Evolutionary conservation across 192 early-diverging fungal species (phyloP), one percentile per base, ranked within the genome.

Genomic region (Gonapodya prolifera): DNA sequence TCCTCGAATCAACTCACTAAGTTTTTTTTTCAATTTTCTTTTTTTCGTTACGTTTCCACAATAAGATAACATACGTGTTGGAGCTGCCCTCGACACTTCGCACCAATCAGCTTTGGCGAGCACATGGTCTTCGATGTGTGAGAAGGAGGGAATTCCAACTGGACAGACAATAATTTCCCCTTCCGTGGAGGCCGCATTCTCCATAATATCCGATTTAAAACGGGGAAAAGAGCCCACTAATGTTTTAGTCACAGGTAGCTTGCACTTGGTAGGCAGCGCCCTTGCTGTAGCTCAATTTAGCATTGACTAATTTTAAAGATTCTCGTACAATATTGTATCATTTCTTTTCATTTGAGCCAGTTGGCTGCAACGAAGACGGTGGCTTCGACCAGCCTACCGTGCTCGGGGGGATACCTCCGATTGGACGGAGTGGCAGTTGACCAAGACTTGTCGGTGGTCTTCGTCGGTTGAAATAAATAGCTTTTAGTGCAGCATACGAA

Each of bases 241-340:
- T 61, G 92, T 96, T 0, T 84, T 99, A 33, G 92, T 92, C 32
- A 97, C 96, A 1, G 98, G 98, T 8, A 97, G 95, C 78, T 81
- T 99, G 79, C 93, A 97, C 79, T 81, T 99, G 77, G 89, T 97
- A 30, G 98, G 98, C 8, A 61, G 45, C 23, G 45, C 45, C 23
- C 45, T 61, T 23, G 23, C 45, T 61, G 45, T 61, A 61, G 45
- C 45, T 61, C 45, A 61, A 61, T 61, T 61, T 61, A 61, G 45
- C 23, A 23, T 61, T 23, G 23, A 61, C 45, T 61, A 61, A 61
- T 61, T 16, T 23, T 16, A 61, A 61, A 61, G 8, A 61, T 8
- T 23, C 8, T 61, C 45, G 23, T n/a, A n/a, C n/a, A n/a, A n/a
- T n/a, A n/a, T n/a, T n/a, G n/a, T n/a, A n/a, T n/a, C n/a, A n/a